phyloP scores from a whole-genome alignment of 352 stramenopile species.

The Globisporangium recalcitrans region DNA sequence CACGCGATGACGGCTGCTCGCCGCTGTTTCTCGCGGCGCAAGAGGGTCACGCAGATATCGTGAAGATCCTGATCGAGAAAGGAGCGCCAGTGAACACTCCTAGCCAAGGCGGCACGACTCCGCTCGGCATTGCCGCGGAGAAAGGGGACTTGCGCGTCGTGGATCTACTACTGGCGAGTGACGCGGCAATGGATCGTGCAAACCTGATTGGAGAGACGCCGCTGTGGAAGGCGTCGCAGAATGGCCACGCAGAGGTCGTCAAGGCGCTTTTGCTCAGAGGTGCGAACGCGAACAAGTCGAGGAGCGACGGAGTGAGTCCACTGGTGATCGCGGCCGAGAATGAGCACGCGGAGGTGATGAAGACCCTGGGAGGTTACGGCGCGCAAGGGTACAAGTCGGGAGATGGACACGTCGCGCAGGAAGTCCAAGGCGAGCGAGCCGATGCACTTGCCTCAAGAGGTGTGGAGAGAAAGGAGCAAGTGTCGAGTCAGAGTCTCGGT shows the following conservation, averaged over 20 bases:
- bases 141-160: slow-evolving; percentile 3
- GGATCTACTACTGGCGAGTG: slow-evolving; percentile 4
- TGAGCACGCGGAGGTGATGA: background rate
- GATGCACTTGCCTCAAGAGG: background rate
- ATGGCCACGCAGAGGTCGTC: slow-evolving; percentile 9
- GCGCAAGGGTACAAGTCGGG: background rate
- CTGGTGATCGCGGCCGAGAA: background rate
- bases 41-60: slow-evolving; percentile 3
- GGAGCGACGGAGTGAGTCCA: background rate
- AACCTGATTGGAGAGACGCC: slow-evolving; percentile 5
- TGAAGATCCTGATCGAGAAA: background rate
- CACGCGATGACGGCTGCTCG: background rate
- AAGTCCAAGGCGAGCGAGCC: background rate
- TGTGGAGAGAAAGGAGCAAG: background rate
- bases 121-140: slow-evolving; percentile 8
- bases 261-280: background rate
- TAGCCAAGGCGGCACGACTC: slow-evolving; percentile 3
- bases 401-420: background rate
- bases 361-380: background rate
- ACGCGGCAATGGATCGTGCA: background rate
- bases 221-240: slow-evolving; percentile 13
- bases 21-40: slow-evolving; percentile 10
- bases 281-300: background rate
- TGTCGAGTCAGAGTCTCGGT: background rate
- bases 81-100: slow-evolving; percentile 4